A percentile compares a stretch with the other conserved stretches of the same genome.
phyloP scores from a whole-genome alignment of 768 basidiomycete genomes.

The Agaricus subrufescens region DNA sequence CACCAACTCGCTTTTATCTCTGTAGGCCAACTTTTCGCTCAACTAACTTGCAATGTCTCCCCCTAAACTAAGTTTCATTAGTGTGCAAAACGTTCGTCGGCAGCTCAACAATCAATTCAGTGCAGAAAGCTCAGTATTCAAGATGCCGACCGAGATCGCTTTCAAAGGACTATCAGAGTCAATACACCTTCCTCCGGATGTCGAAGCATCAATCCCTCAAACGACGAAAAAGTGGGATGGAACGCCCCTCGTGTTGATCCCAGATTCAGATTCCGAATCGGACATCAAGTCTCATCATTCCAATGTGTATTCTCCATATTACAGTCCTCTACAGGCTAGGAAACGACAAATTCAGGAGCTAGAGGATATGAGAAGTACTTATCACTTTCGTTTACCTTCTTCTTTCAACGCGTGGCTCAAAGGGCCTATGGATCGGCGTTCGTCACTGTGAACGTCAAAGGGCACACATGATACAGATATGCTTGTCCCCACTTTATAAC shows the following conservation, averaged over 20 bases:
- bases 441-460: neutral
- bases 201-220: too few relatives aligned
- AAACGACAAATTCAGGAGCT: neutral
- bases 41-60: neutral
- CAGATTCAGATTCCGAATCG: too few relatives aligned
- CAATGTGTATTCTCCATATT: too few relatives aligned
- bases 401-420: neutral
- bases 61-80: neutral
- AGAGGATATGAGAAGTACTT: too few relatives aligned
- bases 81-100: neutral
- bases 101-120: neutral
- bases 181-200: too few relatives aligned
- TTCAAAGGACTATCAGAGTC: neutral
- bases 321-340: too few relatives aligned
- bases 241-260: too few relatives aligned
- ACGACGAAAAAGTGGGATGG: too few relatives aligned
- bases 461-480: too few relatives aligned
- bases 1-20: slow-evolving; percentile 16
- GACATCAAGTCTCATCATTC: too few relatives aligned
- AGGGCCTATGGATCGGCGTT: neutral
- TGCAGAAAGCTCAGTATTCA: neutral
- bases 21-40: slow-evolving; percentile 8
- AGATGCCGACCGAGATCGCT: neutral
- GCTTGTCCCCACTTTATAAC: too few relatives aligned
- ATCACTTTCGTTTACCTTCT: neutral